Conservation (phyloP, 192 early-diverging fungal species). For the Umbelopsis ramanniana region DNA sequence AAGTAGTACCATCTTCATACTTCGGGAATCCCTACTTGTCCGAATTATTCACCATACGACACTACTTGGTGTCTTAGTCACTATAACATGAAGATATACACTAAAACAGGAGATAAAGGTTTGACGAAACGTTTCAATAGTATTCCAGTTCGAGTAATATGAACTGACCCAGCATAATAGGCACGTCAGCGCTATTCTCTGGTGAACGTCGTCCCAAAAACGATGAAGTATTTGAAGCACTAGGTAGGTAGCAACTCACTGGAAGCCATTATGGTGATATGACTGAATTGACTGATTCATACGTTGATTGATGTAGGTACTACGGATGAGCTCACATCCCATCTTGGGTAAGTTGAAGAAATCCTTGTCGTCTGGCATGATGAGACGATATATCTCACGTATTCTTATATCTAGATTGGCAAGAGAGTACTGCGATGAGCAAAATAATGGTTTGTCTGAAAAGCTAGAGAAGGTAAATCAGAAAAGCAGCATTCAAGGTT, state of each 20-base stretch:
- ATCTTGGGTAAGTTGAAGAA: conserved; percentile 56
- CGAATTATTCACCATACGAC: neutral
- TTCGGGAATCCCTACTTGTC: neutral
- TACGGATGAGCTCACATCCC: conserved; percentile 84
- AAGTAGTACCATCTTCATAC: neutral
- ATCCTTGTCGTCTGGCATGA: neutral
- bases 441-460: conserved; percentile 47
- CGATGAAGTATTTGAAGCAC: conserved; percentile 89
- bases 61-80: neutral
- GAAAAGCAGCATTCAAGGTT: no score
- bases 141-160: neutral
- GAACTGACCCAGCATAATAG: conserved; percentile 34
- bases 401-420: conserved; percentile 45
- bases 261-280: neutral
- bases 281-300: neutral
- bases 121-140: neutral
- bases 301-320: conserved; percentile 48
- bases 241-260: conserved; percentile 49
- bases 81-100: conserved; percentile 75
- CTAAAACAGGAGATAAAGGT: conserved; percentile 93
- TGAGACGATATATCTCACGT: neutral
- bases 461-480: conserved; percentile 58
- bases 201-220: conserved; percentile 90
- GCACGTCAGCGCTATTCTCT: conserved; percentile 85
- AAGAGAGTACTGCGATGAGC: conserved; percentile 58